Conservation (phyloP, 371 early-diverging fungal species). For the Circinella umbellata region DNA sequence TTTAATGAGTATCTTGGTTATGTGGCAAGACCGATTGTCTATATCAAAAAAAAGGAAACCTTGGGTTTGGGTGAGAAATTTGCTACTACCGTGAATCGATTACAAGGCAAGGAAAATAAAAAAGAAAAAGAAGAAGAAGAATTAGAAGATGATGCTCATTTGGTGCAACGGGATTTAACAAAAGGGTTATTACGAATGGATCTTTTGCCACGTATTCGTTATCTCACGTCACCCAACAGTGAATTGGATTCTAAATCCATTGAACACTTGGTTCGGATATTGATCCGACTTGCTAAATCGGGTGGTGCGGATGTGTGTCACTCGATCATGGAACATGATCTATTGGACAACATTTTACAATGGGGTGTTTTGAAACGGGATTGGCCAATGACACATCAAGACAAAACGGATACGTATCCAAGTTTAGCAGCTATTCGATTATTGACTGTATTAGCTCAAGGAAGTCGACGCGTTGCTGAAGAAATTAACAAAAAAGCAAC, state of each 20-base stretch:
- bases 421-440: conserved; percentile 45
- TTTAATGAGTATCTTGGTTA: conserved; percentile 40
- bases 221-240: conserved; percentile 44
- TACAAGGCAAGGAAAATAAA: conserved; percentile 7
- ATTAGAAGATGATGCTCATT: conserved; percentile 40
- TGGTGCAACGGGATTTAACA: conserved; percentile 57
- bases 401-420: conserved; percentile 32
- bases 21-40: conserved; percentile 8
- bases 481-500: conserved; percentile 43
- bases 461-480: conserved; percentile 50
- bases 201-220: conserved; percentile 59
- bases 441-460: conserved; percentile 47
- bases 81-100: conserved; percentile 13
- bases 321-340: conserved; percentile 51
- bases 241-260: conserved; percentile 49
- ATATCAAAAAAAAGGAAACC: conserved; percentile 13
- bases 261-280: conserved; percentile 45
- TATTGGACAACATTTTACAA: conserved; percentile 47
- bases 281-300: conserved; percentile 50
- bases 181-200: conserved; percentile 62
- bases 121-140: conserved; percentile 25
- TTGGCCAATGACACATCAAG: conserved; percentile 50
- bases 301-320: conserved; percentile 53
- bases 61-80: conserved; percentile 24
- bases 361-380: conserved; percentile 45